Percentiles rank a stretch among this genome's conserved stretches.
Conservation (phyloP, 805 yeast genomes). For the Ogataea allantospora region DNA sequence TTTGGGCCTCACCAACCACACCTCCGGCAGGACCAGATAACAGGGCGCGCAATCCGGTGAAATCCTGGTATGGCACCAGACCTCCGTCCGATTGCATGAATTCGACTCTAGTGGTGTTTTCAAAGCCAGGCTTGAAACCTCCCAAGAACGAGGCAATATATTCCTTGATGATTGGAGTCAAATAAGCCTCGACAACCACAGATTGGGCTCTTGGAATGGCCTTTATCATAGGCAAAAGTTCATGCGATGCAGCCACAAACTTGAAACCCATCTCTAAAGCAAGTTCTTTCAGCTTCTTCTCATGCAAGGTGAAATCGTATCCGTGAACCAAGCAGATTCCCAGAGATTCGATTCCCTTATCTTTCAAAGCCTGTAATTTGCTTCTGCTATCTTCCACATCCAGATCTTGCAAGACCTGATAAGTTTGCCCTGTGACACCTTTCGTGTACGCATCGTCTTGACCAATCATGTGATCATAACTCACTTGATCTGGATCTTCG, state of each 20-base stretch:
- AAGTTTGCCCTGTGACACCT: slow-evolving; percentile 20
- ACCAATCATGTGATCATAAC: slow-evolving; percentile 9
- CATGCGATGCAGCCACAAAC: slow-evolving; percentile 35
- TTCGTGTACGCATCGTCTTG: slow-evolving; percentile 4
- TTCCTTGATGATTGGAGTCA: slow-evolving; percentile 40
- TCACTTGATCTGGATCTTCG: slow-evolving; percentile 24
- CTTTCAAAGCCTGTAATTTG: slow-evolving; percentile 23
- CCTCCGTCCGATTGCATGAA: slow-evolving; percentile 63
- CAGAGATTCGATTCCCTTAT: slow-evolving; percentile 25
- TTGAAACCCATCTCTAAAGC: slow-evolving; percentile 43
- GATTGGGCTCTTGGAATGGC: slow-evolving; percentile 39
- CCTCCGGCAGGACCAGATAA: slow-evolving; percentile 64
- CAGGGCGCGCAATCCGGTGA: slow-evolving; percentile 51
- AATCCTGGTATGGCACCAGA: slow-evolving; percentile 47
- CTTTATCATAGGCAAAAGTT: slow-evolving; percentile 35
- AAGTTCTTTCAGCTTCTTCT: slow-evolving; percentile 32
- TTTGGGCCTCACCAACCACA: slow-evolving; percentile 53
- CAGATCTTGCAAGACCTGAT: slow-evolving; percentile 23
- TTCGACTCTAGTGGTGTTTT: slow-evolving; percentile 38
- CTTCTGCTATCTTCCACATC: slow-evolving; percentile 18
- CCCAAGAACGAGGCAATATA: slow-evolving; percentile 38
- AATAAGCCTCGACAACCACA: slow-evolving; percentile 38
- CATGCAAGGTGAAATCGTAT: slow-evolving; percentile 38
- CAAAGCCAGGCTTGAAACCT: slow-evolving; percentile 25
- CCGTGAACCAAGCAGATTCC: slow-evolving; percentile 39